These are phyloP conservation scores for Vanilla planifolia DNA, from an alignment of 106 monocot species.

Conservation along the genomic window DNA sequence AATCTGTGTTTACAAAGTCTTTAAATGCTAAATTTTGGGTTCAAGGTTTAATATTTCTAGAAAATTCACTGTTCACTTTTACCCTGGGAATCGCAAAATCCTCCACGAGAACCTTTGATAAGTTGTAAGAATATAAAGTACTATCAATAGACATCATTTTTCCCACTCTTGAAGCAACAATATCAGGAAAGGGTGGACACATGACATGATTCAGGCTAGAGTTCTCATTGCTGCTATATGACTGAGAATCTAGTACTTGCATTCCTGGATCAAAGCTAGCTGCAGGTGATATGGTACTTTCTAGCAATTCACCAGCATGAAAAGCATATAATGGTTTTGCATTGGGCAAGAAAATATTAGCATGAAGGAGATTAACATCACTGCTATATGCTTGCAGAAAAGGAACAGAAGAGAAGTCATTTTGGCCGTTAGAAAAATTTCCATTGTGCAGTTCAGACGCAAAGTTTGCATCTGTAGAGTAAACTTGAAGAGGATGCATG, in stretches of 20 bases:
- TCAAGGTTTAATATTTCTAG: background rate
- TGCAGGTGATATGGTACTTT: background rate
- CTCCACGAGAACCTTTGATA: conserved; percentile 3
- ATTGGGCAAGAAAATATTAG: background rate
- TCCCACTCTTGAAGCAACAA: background rate
- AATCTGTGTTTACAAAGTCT: background rate
- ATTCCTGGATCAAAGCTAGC: background rate
- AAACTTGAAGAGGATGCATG: background rate
- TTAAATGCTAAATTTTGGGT: background rate
- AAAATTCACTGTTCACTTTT: background rate
- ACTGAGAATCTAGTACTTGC: background rate
- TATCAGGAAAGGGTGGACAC: background rate
- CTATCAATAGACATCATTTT: background rate
- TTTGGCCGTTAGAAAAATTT: background rate
- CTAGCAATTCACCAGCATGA: background rate
- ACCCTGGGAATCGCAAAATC: conserved; percentile 7
- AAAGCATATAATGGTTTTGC: background rate
- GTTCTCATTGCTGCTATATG: background rate
- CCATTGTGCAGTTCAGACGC: background rate
- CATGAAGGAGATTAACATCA: background rate
- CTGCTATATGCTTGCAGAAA: background rate
- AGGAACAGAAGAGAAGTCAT: background rate
- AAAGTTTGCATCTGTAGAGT: background rate
- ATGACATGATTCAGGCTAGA: background rate
- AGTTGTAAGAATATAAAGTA: background rate